Base-by-base conservation (phyloP, 768 basidiomycete species). In the Naganishia kalamii region DNA sequence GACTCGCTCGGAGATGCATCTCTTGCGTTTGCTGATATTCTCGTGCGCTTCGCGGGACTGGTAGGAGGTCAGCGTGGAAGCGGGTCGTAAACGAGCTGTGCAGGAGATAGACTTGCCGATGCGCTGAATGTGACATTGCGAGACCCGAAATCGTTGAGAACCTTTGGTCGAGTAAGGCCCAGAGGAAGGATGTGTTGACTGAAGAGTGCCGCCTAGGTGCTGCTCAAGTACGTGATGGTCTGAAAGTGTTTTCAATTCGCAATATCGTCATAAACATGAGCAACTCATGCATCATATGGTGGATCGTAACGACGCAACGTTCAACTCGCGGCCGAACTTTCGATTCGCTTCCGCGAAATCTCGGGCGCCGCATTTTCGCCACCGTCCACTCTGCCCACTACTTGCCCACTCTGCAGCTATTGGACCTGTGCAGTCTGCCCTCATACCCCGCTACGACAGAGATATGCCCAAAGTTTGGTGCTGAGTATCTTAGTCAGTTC, bases 1-100 rank as follows among this genome's bases (percentile, higher is more conserved):
- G 43, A n/a, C 43, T 44, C 43, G 43, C 8, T 25, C 3, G 23
- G 51, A 41, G 13, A 7, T n/a, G 13, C 7, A 41, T 40, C 3
- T 40, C 29, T 33, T 13, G 11, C n/a, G n/a, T 40, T 35, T 4
- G 54, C 15, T n/a, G 54, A 57, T 5, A 40, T 21, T 23, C 54
- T 33, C 54, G 40, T 37, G 35, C 54, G n/a, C 35, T 57, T 57
- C 21, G 54, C 37, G 23, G 35, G 54, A 2, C 54, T 57, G 27
- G n/a, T 4, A 30, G 21, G n/a, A 12, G 8, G 37, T 23, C 8
- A 27, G 37, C 27, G 25, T 23, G 30, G 13, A 40, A n/a, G 10
- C n/a, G 4, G 3, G 33, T 32, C 30, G 23, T n/a, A 27, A 25
- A 23, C 33, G 11, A 8, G 13, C 1, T 37, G 7, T 12, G 5